Evolutionary conservation across 2,329 filamentous ascomycete genomes (phyloP).

Genomic region (Calonectria pseudoturangicola): DNA sequence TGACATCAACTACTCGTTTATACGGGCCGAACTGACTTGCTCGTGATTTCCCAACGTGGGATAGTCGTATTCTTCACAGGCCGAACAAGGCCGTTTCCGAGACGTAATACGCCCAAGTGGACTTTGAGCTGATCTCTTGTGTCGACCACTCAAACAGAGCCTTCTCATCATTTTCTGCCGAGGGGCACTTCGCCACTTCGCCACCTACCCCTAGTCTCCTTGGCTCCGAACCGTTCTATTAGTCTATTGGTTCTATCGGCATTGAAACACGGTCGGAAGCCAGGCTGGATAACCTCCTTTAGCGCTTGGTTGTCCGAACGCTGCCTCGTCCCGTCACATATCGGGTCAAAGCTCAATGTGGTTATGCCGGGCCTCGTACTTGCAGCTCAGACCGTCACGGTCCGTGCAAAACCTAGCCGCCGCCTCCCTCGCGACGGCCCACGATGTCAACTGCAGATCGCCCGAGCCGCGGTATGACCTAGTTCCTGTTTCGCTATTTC

Average conservation of each 20-base stretch:
- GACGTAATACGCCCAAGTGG: slow-evolving; percentile 46
- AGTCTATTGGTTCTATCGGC: neutral
- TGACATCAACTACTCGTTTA: slow-evolving; percentile 31
- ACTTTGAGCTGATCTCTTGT: slow-evolving; percentile 24
- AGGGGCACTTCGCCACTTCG: slow-evolving; percentile 47
- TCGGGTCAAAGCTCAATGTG: slow-evolving; percentile 6
- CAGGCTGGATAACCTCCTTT: slow-evolving; percentile 23
- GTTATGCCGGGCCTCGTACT: slow-evolving; percentile 23
- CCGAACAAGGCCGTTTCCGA: slow-evolving; percentile 18
- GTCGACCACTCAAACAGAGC: slow-evolving; percentile 51
- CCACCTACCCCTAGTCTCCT: slow-evolving; percentile 1
- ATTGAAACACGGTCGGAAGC: slow-evolving; percentile 34
- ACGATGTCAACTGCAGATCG: slow-evolving; percentile 23
- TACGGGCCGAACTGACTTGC: slow-evolving; percentile 12
- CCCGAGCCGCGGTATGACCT: neutral
- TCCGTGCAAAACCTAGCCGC: slow-evolving; percentile 20
- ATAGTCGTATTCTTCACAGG: slow-evolving; percentile 2
- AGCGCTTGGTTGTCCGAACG: slow-evolving; percentile 35
- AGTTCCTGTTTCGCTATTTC: neutral
- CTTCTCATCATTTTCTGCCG: slow-evolving; percentile 42
- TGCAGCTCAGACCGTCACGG: slow-evolving; percentile 8
- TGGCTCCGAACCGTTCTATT: slow-evolving; percentile 13
- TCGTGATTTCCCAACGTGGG: slow-evolving; percentile 1
- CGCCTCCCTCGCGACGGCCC: slow-evolving; percentile 12
- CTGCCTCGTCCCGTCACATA: slow-evolving; percentile 6